Evolutionary conservation across 768 basidiomycete genomes (phyloP).

Genomic region (Lyophyllum decastes): DNA sequence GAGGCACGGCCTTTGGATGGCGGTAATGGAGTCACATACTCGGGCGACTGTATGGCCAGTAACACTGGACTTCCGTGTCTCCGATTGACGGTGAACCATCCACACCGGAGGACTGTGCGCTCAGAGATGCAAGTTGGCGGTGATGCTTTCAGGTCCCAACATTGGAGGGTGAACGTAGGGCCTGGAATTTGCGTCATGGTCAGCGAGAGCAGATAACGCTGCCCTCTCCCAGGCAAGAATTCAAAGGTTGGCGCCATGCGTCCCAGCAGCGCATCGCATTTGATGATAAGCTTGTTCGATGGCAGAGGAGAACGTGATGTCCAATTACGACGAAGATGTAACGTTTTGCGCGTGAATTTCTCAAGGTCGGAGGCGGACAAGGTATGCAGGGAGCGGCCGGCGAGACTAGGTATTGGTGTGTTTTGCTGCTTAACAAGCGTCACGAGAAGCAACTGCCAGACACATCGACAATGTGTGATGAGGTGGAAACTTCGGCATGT

Average conservation of each 20-base stretch:
- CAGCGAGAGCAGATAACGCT: slow-evolving; percentile 50
- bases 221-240: slow-evolving; percentile 45
- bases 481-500: slow-evolving; percentile 44
- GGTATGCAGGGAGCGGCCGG: slow-evolving; percentile 27
- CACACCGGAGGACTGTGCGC: slow-evolving; percentile 34
- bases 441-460: slow-evolving; percentile 52
- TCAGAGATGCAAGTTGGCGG: slow-evolving; percentile 44
- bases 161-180: slow-evolving; percentile 42
- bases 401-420: slow-evolving; percentile 49
- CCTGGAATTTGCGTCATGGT: slow-evolving; percentile 22
- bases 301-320: slow-evolving; percentile 36
- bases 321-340: slow-evolving; percentile 54
- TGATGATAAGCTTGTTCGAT: slow-evolving; percentile 20
- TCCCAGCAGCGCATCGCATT: slow-evolving; percentile 28
- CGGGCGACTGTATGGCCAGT: slow-evolving; percentile 44
- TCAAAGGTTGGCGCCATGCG: slow-evolving; percentile 38
- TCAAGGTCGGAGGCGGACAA: slow-evolving; percentile 51
- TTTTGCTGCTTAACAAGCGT: slow-evolving; percentile 39
- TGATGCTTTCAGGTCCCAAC: slow-evolving; percentile 51
- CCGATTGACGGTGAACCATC: slow-evolving; percentile 50
- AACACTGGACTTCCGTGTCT: slow-evolving; percentile 30
- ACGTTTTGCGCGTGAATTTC: slow-evolving; percentile 33
- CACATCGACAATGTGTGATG: slow-evolving; percentile 44
- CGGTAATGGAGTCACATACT: slow-evolving; percentile 26
- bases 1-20: background rate